These are phyloP conservation scores for Alternaria atra DNA, from an alignment of 2,329 filamentous ascomycete species.

Conservation along the genomic window DNA sequence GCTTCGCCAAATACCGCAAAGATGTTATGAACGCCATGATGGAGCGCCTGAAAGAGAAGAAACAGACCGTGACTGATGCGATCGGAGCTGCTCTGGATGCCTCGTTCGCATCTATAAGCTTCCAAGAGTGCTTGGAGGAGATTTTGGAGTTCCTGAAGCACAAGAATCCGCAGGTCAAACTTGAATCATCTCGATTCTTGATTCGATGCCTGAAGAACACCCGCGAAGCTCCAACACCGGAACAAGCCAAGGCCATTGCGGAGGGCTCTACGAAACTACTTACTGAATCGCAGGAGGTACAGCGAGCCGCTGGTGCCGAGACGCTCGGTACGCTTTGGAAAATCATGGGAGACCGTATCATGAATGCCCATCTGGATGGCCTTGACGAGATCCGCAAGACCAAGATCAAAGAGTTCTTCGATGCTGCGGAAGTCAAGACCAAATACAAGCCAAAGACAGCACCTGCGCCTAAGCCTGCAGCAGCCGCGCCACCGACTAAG, in stretches of 20 bases:
- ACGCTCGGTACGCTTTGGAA: conserved; percentile 96
- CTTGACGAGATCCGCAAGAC: conserved; percentile 94
- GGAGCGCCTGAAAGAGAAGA: conserved; percentile 98
- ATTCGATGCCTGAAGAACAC: conserved; percentile 86
- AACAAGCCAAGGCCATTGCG: conserved; percentile 85
- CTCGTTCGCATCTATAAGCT: conserved; percentile 70
- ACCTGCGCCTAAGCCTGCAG: conserved; percentile 65
- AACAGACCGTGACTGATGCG: conserved; percentile 85
- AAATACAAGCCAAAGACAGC: conserved; percentile 90
- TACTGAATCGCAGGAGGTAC: conserved; percentile 84
- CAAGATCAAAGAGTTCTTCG: conserved; percentile 93
- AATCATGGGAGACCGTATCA: conserved; percentile 94
- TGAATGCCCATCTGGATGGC: conserved; percentile 90
- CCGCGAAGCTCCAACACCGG: conserved; percentile 80
- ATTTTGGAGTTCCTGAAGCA: conserved; percentile 83
- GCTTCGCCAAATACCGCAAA: conserved; percentile 81
- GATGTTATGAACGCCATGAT: conserved; percentile 88
- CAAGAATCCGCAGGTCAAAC: conserved; percentile 98
- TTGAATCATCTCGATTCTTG: conserved; percentile 93
- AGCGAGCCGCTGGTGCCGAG: conserved; percentile 90
- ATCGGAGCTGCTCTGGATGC: conserved; percentile 84
- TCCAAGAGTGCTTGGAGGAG: conserved; percentile 91
- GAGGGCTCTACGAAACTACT: conserved; percentile 89
- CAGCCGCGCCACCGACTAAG: conserved; percentile 56
- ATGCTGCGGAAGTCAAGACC: conserved; percentile 82